Evolutionary conservation across 2,329 filamentous ascomycete species (phyloP).

Genomic region (Botryotinia convoluta): DNA sequence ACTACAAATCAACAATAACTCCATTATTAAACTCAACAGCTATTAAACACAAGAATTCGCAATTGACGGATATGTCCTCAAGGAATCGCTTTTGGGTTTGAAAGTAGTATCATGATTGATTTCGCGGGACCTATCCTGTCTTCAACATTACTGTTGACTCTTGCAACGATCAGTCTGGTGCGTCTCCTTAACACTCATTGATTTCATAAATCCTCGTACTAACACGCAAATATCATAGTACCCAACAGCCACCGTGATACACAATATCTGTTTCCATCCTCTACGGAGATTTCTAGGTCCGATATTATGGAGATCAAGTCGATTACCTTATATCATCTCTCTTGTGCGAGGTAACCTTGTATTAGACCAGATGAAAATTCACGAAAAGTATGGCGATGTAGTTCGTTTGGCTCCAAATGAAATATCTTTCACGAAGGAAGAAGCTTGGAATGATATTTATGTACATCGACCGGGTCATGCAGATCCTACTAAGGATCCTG

Average conservation of each 20-base stretch:
- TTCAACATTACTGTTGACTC: background rate
- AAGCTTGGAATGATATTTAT: background rate
- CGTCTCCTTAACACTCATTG: background rate
- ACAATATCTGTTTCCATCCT: slow-evolving; percentile 48
- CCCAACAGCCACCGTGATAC: slow-evolving; percentile 47
- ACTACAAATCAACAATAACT: rapidly evolving
- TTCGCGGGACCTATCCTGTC: background rate
- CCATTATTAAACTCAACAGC: background rate
- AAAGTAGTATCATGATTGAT: background rate
- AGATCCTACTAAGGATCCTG: background rate
- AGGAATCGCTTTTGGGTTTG: too few species aligned
- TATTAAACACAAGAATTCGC: background rate
- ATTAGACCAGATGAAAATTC: background rate
- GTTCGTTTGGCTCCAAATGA: background rate
- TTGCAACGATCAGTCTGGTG: background rate
- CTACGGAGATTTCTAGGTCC: slow-evolving; percentile 36
- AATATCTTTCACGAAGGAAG: background rate
- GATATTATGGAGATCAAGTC: background rate
- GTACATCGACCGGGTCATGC: background rate
- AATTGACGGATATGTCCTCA: background rate
- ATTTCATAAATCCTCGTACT: background rate
- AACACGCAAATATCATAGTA: background rate
- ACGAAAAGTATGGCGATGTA: background rate
- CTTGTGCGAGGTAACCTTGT: background rate
- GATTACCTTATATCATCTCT: background rate